These are phyloP conservation scores for Paramecium pentaurelia DNA, from an alignment of 73 alveolate species.

Conservation along the genomic window DNA sequence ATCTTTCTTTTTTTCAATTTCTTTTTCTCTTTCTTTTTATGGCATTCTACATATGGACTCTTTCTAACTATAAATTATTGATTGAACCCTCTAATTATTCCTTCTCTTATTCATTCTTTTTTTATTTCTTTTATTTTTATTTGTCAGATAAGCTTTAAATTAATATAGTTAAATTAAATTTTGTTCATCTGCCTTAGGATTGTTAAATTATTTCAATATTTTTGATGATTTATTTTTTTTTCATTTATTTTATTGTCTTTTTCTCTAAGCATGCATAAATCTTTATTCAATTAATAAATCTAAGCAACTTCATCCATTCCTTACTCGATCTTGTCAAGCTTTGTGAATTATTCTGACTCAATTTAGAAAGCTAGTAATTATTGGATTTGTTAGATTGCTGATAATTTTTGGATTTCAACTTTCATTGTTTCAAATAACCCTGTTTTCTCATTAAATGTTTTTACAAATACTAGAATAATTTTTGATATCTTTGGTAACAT, in stretches of 20 bases:
- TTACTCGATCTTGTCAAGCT: not conserved
- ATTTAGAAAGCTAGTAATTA: not conserved
- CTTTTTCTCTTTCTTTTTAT: slow-evolving; percentile 7
- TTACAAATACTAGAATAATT: not conserved
- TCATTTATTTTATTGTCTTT: not conserved
- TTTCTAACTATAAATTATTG: not conserved
- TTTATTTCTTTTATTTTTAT: not conserved
- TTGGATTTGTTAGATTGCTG: not conserved
- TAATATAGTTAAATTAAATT: not conserved
- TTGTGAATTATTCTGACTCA: not conserved
- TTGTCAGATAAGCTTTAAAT: not conserved
- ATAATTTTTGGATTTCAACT: not conserved
- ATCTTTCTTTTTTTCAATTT: not conserved
- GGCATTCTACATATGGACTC: not conserved
- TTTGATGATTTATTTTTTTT: not conserved
- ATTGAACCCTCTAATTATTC: not conserved
- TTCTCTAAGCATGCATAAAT: not conserved
- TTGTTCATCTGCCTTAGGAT: not conserved
- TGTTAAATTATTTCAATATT: not conserved
- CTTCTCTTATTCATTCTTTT: not conserved
- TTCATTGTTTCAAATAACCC: not conserved
- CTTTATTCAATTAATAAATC: not conserved
- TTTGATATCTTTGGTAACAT: not conserved
- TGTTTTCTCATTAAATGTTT: not conserved
- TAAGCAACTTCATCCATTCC: not conserved